Percentiles rank a stretch among this genome's conserved stretches.
phyloP scores from a whole-genome alignment of 441 rosid species.

The Syzygium malaccense region DNA sequence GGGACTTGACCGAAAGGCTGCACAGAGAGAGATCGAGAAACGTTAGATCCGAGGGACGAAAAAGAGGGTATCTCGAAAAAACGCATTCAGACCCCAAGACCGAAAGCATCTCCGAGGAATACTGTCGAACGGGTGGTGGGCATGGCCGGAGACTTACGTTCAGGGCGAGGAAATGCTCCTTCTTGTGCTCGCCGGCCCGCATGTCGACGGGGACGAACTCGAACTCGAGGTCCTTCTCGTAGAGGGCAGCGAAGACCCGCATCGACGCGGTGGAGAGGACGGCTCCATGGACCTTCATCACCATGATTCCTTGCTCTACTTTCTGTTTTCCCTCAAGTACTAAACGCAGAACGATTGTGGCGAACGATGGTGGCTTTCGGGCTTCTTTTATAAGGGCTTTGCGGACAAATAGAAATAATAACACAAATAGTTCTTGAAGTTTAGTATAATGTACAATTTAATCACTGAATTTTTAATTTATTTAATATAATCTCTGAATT shows the following conservation, averaged over 20 bases:
- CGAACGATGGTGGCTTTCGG: background rate
- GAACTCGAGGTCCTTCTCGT: background rate
- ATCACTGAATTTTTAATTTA: no score
- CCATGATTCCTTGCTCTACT: background rate
- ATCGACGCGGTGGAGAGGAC: background rate
- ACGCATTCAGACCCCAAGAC: background rate
- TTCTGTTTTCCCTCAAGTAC: background rate
- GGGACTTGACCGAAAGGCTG: slow-evolving; percentile 1
- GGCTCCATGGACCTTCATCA: background rate
- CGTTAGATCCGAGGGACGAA: background rate
- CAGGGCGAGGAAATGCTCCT: background rate
- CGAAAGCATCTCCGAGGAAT: background rate
- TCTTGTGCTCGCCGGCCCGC: background rate
- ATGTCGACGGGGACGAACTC: background rate
- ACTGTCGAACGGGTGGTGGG: background rate
- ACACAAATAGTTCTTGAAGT: no score
- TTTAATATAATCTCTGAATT: no score
- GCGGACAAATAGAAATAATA: no score
- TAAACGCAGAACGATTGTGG: background rate
- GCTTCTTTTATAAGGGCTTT: background rate
- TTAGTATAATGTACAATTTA: no score
- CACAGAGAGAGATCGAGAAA: background rate
- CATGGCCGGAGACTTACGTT: background rate
- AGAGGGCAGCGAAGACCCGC: background rate
- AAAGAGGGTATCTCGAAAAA: background rate